phyloP scores from a whole-genome alignment of 2,329 filamentous ascomycete genomes.

The Rutstroemia sp. region DNA sequence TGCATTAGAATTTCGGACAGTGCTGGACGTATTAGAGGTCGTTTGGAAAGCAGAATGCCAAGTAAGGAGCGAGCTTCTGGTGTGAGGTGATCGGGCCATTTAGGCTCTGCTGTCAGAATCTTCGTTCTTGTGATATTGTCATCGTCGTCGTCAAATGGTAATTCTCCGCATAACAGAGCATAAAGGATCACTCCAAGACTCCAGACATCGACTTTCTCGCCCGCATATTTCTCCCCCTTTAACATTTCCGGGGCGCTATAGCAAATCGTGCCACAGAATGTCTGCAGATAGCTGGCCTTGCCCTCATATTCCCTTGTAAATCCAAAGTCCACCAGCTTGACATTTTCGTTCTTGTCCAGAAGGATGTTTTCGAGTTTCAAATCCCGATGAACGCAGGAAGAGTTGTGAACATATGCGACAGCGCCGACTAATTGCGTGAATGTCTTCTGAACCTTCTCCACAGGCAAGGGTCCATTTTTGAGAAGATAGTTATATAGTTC shows the following conservation, averaged over 20 bases:
- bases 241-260: constrained; percentile 99
- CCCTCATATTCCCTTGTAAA: constrained; percentile 98
- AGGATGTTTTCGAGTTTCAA: constrained; percentile 95
- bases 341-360: constrained; percentile 92
- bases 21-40: constrained; percentile 74
- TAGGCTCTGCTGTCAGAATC: constrained; percentile 80
- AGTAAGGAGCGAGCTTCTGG: constrained; percentile 71
- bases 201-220: constrained; percentile 97
- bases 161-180: constrained; percentile 71
- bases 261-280: constrained; percentile 95
- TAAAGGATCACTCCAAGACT: constrained; percentile 81
- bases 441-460: constrained; percentile 85
- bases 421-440: constrained; percentile 94
- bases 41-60: constrained; percentile 77
- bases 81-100: constrained; percentile 73
- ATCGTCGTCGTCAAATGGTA: constrained; percentile 95
- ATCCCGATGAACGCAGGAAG: constrained; percentile 93
- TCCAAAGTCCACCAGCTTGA: constrained; percentile 96
- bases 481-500: constrained; percentile 96
- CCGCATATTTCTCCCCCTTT: constrained; percentile 95
- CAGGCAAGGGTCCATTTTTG: constrained; percentile 73
- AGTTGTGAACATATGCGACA: constrained; percentile 89
- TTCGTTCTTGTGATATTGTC: constrained; percentile 77
- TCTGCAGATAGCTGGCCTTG: constrained; percentile 88
- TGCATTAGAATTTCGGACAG: constrained; percentile 81